phyloP scores from a whole-genome alignment of 1,284 basidiomycete species.

The Earliella scabrosa region DNA sequence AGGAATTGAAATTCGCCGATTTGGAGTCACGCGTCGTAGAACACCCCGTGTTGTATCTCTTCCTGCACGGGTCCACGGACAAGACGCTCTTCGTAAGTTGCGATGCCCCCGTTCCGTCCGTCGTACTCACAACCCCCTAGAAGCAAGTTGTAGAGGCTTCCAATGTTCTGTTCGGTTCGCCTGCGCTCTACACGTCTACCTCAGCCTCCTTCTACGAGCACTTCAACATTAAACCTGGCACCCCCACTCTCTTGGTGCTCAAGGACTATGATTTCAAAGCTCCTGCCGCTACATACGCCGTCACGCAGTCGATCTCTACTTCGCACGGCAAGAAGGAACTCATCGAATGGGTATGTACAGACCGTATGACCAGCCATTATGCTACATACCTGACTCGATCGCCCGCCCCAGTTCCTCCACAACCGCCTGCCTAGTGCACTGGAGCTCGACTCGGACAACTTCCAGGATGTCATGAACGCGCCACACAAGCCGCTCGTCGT shows the following conservation, averaged over 20 bases:
- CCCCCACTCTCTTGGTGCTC: conserved; percentile 70
- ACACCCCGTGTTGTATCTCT: conserved; percentile 74
- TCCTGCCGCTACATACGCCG: conserved; percentile 38
- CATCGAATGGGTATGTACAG: conserved; percentile 28
- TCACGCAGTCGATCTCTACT: conserved; percentile 11
- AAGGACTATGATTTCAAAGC: conserved; percentile 64
- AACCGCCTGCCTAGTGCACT: conserved; percentile 74
- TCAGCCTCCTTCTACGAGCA: conserved; percentile 50
- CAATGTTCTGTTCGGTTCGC: conserved; percentile 68
- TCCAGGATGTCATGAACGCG: conserved; percentile 83
- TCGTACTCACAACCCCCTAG: conserved; percentile 34
- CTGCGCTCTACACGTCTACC: conserved; percentile 66
- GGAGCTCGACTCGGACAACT: conserved; percentile 76
- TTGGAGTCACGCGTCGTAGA: conserved; percentile 55
- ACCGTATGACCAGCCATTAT: neutral
- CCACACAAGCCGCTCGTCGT: conserved; percentile 77
- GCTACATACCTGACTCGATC: neutral
- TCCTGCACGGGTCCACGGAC: conserved; percentile 62
- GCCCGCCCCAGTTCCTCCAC: conserved; percentile 28
- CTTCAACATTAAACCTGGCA: conserved; percentile 52
- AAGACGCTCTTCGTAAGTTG: conserved; percentile 47
- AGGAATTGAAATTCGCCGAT: conserved; percentile 53
- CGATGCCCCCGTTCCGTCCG: neutral
- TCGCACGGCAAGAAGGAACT: conserved; percentile 19
- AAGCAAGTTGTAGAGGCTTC: conserved; percentile 51